Base-by-base conservation (phyloP, 805 yeast species). In the Kodamaea restingae region DNA sequence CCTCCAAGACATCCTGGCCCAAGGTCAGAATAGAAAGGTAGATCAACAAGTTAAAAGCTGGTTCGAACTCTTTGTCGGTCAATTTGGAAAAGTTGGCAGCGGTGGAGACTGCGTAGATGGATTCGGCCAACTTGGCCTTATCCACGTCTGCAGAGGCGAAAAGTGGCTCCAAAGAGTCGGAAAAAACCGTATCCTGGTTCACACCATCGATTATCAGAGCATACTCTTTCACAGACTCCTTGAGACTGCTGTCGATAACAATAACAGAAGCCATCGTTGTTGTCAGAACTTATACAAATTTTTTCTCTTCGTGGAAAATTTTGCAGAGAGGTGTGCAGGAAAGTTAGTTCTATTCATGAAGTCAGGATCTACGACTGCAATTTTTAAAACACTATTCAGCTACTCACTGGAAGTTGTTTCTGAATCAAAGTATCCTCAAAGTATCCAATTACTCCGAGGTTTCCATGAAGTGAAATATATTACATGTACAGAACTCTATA, bases 31-130 rank as follows among this genome's bases (percentile, higher is more conserved):
- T 47, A 39, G 64, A 53, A 31, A 69, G 56, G 48, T 65, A 62
- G 22, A 61, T 51, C 42, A 65, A 52, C 49, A 69, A 59, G 48
- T 68, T 65, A 55, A 67, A 64, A n/a, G 71, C 55, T 17, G 73
- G 67, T 53, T 69, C 74, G 39, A 69, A 69, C 40, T 67, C 73
- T 44, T 60, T 66, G 54, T 69, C 73, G 35, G 61, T 53, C 48
- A 69, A 62, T 40, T 59, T 55, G 22, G 54, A 49, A 44, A 69
- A 58, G 15, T 41, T 49, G n/a, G 52, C 55, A 29, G 59, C 51
- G 11, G 51, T 48, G 18, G 70, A 53, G n/a, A 54, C 54, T 11
- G 43, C 53, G 42, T 57, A 50, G 36, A 68, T 50, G 25, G 46
- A 49, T 24, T 52, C 37, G 31, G 58, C 54, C 47, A 68, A 54